Percentiles rank a stretch among this genome's conserved stretches.
Evolutionary conservation across 441 rosid genomes (phyloP).

Genomic region (Gossypium schwendimanii): DNA sequence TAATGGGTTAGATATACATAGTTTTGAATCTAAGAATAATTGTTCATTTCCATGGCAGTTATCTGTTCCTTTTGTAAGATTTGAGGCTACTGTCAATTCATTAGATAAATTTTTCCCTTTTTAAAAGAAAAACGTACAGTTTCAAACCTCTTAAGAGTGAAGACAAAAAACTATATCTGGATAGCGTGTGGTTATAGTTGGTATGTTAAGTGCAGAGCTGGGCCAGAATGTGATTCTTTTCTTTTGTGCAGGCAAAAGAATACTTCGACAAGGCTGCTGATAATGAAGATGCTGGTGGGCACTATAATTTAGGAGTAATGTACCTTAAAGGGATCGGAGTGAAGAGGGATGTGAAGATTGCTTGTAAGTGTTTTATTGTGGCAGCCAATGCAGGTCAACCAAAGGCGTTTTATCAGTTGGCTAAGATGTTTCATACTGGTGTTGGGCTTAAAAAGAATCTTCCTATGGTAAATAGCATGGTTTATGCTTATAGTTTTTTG

Average conservation of each 20-base stretch:
- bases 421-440: conserved; percentile 97
- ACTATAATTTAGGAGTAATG: conserved; percentile 91
- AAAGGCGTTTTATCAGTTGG: conserved; percentile 96
- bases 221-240: background rate
- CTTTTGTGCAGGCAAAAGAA: conserved; percentile 68
- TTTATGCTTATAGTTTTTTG: conserved; percentile 6
- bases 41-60: background rate
- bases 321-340: conserved; percentile 86
- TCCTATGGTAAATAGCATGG: conserved; percentile 44
- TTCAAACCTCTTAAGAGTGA: background rate
- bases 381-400: conserved; percentile 98
- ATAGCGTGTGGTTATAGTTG: background rate
- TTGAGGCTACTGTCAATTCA: background rate
- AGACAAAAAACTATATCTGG: background rate
- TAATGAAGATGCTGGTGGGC: conserved; percentile 75
- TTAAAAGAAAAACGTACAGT: background rate
- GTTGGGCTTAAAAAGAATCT: conserved; percentile 81
- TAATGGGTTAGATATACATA: background rate
- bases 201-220: background rate
- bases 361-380: conserved; percentile 54
- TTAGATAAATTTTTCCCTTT: background rate
- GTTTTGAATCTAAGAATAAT: background rate
- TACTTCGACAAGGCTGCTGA: conserved; percentile 89
- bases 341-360: conserved; percentile 74
- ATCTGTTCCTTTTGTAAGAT: background rate